These are phyloP conservation scores for Yamadazyma diospyri DNA, from an alignment of 1,139 yeast species.

Conservation along the genomic window DNA sequence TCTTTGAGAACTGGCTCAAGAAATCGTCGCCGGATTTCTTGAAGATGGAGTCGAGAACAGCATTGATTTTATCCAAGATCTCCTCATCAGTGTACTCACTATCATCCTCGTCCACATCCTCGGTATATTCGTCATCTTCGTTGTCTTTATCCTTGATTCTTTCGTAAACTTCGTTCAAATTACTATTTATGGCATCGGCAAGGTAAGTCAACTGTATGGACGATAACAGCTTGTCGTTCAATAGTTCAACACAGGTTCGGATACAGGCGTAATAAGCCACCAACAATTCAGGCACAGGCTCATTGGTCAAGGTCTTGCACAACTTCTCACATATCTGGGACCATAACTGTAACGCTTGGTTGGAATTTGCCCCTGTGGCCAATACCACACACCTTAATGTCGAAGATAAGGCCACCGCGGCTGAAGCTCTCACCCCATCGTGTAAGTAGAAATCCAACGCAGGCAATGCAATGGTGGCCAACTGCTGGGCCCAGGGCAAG, in stretches of 20 bases:
- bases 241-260: conserved; percentile 60
- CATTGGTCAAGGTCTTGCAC: conserved; percentile 64
- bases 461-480: conserved; percentile 82
- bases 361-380: conserved; percentile 56
- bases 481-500: conserved; percentile 77
- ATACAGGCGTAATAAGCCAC: conserved; percentile 75
- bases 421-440: conserved; percentile 90
- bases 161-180: conserved; percentile 63
- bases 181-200: conserved; percentile 57
- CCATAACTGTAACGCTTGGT: conserved; percentile 69
- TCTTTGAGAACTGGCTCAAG: conserved; percentile 52
- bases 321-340: conserved; percentile 64
- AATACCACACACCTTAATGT: conserved; percentile 64
- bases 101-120: conserved; percentile 73
- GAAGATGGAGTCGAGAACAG: conserved; percentile 72
- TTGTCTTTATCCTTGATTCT: conserved; percentile 71
- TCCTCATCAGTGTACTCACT: conserved; percentile 91
- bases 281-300: conserved; percentile 81
- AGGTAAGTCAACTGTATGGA: conserved; percentile 55
- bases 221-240: conserved; percentile 62
- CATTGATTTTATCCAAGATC: conserved; percentile 78
- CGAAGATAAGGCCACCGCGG: conserved; percentile 81
- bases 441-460: conserved; percentile 88
- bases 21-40: conserved; percentile 58
- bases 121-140: conserved; percentile 64